These are phyloP conservation scores for Metarhizium rileyi DNA, from an alignment of 2,329 filamentous ascomycete species.

Conservation along the genomic window DNA sequence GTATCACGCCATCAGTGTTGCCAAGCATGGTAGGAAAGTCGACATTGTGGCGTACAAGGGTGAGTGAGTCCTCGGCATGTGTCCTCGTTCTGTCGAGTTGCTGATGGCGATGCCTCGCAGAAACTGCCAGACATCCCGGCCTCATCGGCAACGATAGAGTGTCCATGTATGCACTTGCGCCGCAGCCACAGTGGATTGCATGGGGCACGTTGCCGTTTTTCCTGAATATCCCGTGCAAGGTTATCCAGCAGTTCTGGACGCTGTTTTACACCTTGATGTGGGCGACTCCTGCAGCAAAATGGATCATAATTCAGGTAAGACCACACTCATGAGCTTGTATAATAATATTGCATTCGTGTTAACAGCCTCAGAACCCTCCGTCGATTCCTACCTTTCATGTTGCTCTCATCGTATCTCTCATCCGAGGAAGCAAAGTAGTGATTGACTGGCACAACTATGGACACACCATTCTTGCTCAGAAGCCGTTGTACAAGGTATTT, in stretches of 20 bases:
- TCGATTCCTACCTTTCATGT: constrained; percentile 84
- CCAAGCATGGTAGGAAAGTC: constrained; percentile 68
- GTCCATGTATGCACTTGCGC: constrained; percentile 57
- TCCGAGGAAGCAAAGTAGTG: constrained; percentile 73
- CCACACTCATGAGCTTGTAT: not conserved
- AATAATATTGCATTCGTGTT: not conserved
- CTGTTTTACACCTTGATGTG: constrained; percentile 68
- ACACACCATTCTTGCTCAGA: constrained; percentile 75
- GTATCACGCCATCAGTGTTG: constrained; percentile 90
- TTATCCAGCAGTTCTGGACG: constrained; percentile 67
- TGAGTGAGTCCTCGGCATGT: constrained; percentile 22
- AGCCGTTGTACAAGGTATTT: constrained; percentile 57
- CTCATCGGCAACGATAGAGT: constrained; percentile 61
- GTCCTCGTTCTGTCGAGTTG: not conserved
- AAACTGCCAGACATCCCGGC: constrained; percentile 73
- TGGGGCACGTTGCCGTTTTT: constrained; percentile 67
- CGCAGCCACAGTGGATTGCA: constrained; percentile 57
- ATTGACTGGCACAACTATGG: constrained; percentile 99
- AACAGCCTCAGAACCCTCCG: constrained; percentile 66
- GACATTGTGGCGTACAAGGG: constrained; percentile 83
- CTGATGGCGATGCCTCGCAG: constrained; percentile 26
- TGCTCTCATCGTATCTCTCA: constrained; percentile 58
- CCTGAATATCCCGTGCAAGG: constrained; percentile 71
- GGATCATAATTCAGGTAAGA: constrained; percentile 71
- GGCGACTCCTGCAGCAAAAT: constrained; percentile 60